phyloP scores from a whole-genome alignment of 805 yeast species.

The Babjeviella inositovora region DNA sequence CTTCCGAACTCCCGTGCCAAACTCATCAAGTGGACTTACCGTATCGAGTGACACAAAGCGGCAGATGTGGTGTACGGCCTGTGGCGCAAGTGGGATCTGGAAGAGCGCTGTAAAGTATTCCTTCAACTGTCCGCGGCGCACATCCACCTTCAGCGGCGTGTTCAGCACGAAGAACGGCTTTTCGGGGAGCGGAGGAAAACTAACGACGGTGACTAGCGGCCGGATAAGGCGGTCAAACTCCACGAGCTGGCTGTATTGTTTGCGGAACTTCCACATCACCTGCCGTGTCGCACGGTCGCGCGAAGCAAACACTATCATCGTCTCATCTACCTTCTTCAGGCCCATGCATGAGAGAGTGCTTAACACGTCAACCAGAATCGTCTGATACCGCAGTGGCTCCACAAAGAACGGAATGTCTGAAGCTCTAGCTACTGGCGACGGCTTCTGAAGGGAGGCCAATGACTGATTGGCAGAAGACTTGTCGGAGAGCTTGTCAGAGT shows the following conservation, averaged over 20 bases:
- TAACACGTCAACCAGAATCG: slow-evolving; percentile 27
- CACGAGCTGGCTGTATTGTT: slow-evolving; percentile 41
- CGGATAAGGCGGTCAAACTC: slow-evolving; percentile 47
- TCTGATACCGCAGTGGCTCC: slow-evolving; percentile 40
- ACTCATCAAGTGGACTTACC: slow-evolving; percentile 39
- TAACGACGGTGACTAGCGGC: slow-evolving; percentile 23
- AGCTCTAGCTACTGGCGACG: too few species aligned
- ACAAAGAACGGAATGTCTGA: slow-evolving; percentile 33
- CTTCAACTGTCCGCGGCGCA: slow-evolving; percentile 35
- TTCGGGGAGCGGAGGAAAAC: slow-evolving; percentile 51
- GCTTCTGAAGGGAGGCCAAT: too few species aligned
- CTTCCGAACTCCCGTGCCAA: slow-evolving; percentile 29
- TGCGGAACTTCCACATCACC: slow-evolving; percentile 64
- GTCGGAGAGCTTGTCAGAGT: too few species aligned
- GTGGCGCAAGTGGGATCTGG: slow-evolving; percentile 40
- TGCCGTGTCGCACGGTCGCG: slow-evolving; percentile 42
- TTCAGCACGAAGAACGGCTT: slow-evolving; percentile 35
- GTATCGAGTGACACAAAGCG: slow-evolving; percentile 54
- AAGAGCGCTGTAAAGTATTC: slow-evolving; percentile 44
- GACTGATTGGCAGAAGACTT: too few species aligned
- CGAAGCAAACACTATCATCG: slow-evolving; percentile 43
- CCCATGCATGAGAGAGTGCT: slow-evolving; percentile 28
- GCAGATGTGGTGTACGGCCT: slow-evolving; percentile 35
- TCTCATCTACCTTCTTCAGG: slow-evolving; percentile 33
- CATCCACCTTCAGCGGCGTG: slow-evolving; percentile 50